Percentiles rank a stretch among this genome's conserved stretches.
These are phyloP conservation scores for Bruguiera sexangula DNA, from an alignment of 345 rosid genomes.

Conservation along the genomic window DNA sequence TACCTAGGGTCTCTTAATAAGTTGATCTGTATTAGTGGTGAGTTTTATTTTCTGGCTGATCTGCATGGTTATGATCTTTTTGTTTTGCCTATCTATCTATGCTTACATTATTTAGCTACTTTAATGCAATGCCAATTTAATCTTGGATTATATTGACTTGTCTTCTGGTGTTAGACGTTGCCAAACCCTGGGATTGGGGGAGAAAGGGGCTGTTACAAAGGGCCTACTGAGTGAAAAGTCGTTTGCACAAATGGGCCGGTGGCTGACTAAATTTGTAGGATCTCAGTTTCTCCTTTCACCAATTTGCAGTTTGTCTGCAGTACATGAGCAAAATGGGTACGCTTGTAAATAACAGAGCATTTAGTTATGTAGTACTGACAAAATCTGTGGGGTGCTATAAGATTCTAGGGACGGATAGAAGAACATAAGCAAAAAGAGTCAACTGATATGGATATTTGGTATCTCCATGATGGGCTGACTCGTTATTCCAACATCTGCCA, in stretches of 20 bases:
- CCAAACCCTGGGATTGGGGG: background rate
- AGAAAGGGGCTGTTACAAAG: no score
- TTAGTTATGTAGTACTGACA: background rate
- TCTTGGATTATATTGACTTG: no score
- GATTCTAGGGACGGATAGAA: background rate
- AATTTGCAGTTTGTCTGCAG: slow-evolving; percentile 23
- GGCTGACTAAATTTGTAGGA: background rate
- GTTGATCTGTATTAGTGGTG: background rate
- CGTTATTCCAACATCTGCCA: slow-evolving; percentile 7
- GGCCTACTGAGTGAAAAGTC: background rate
- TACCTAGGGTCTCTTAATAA: background rate
- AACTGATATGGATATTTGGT: no score
- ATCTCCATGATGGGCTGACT: slow-evolving; percentile 13
- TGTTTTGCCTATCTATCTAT: no score
- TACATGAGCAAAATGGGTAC: background rate
- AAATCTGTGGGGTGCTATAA: slow-evolving; percentile 9
- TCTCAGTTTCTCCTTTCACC: slow-evolving; percentile 5
- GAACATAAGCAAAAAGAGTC: background rate
- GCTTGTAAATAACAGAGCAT: background rate
- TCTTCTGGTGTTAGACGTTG: no score
- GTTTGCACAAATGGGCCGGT: background rate
- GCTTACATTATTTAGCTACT: no score
- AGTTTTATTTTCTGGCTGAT: background rate
- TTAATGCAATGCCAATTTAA: background rate
- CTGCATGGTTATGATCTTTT: background rate